Base-by-base conservation (phyloP, 495 filamentous ascomycete species). In the Astrocystis sublimbata region DNA sequence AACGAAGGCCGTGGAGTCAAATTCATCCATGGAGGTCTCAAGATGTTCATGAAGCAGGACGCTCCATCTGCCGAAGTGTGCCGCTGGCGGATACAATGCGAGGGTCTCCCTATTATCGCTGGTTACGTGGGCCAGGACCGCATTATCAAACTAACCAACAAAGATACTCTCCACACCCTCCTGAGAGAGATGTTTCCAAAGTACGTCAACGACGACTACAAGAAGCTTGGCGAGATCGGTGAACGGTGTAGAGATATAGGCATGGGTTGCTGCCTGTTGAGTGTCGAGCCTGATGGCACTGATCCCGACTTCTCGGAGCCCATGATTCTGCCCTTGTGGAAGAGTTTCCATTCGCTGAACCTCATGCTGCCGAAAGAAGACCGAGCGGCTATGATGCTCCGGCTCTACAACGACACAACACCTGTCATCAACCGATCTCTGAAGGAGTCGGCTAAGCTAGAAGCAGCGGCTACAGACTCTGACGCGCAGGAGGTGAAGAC, bases 361-460 rank as follows among this genome's bases (percentile, higher is more conserved):
- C 84, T 98, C 41, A 98, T 98, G 94, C 78, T 97, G 65, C 92
- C 92, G 52, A 98, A 98, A 78, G 94, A 98, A 70, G 94, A 98
- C 49, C 86, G 94, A 31, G 88, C 85, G 35, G 94, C 93, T 7
- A 93, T 97, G 90, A 79, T 97, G 66, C 81, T 97, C 58, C 85
- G 94, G 35, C 81, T 98, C 36, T 98, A 87, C 78, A 92, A 97
- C 67, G 93, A 97, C 61, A 83, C 84, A 23, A 86, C 87, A 2
- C 90, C 89, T 3, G 76, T 97, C 53, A 81, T 87, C 41, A 87
- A 87, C 62, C 76, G 73, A 75, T 65, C 75, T 35, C 71, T 82
- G 26, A 82, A 84, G 72, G 77, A 76, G 47, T 68, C 76, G 45
- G 63, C 55, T 3, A 70, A 76, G 59, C 62, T 73, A 47, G 61